Percentiles rank a stretch among this genome's conserved stretches.
Evolutionary conservation across 352 stramenopile genomes (phyloP).

Genomic region (Globisporangium parvum): DNA sequence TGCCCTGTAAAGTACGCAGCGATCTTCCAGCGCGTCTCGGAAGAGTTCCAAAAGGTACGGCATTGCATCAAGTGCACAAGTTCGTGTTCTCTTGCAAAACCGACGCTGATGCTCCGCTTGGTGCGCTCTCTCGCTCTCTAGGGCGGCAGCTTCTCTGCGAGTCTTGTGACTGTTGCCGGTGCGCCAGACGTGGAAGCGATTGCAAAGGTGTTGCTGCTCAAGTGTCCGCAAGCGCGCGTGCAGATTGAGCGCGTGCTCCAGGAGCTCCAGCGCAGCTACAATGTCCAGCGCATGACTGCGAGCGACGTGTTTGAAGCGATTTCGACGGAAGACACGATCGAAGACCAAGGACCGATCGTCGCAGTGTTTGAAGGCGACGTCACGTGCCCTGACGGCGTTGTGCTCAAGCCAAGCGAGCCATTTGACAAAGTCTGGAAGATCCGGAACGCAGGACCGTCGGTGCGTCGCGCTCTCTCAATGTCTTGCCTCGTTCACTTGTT

Average conservation of each 20-base stretch:
- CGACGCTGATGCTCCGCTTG: not conserved
- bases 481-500: no score
- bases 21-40: conserved; percentile 57
- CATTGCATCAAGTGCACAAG: not conserved
- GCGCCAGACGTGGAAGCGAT: conserved; percentile 61
- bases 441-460: conserved; percentile 63
- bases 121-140: not conserved
- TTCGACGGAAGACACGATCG: conserved; percentile 59
- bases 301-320: conserved; percentile 77
- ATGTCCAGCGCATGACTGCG: conserved; percentile 55
- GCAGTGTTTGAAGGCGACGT: conserved; percentile 86
- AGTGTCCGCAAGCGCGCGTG: conserved; percentile 62
- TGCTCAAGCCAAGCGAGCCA: conserved; percentile 50
- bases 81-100: not conserved
- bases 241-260: conserved; percentile 73
- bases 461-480: conserved; percentile 3
- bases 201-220: conserved; percentile 65
- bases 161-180: conserved; percentile 42
- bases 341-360: conserved; percentile 58
- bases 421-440: conserved; percentile 89
- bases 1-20: conserved; percentile 30
- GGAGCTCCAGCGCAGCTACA: conserved; percentile 62
- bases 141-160: conserved; percentile 42
- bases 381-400: conserved; percentile 77
- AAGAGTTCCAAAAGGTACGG: conserved; percentile 44